A percentile compares a stretch with the other conserved stretches of the same genome.
phyloP scores from a whole-genome alignment of 192 early-diverging fungal species.

The Coemansia sp. region DNA sequence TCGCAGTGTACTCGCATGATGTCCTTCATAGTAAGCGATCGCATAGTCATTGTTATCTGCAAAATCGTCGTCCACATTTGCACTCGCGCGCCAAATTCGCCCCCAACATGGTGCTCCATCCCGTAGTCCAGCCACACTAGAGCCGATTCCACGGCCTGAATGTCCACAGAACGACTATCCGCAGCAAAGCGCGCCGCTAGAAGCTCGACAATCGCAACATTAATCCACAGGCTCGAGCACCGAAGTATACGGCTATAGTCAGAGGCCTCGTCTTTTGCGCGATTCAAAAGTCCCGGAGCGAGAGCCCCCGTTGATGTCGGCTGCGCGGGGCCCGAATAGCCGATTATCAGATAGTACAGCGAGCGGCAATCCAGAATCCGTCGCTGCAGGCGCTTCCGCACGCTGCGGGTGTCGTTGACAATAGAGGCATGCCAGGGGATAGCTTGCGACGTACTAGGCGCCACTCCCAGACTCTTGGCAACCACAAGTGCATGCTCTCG shows the following conservation, averaged over 20 bases:
- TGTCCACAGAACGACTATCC: not conserved
- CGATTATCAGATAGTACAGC: conserved; percentile 30
- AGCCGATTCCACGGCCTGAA: conserved; percentile 1
- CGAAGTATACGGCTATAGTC: not conserved
- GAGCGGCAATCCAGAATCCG: conserved; percentile 12
- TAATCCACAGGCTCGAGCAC: conserved; percentile 19
- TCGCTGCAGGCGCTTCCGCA: not conserved
- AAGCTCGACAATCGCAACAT: conserved; percentile 28
- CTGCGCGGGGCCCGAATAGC: conserved; percentile 13
- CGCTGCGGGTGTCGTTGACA: not conserved
- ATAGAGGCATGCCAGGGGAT: not conserved
- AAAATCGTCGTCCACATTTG: conserved; percentile 32
- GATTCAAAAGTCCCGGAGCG: not conserved
- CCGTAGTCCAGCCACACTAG: conserved; percentile 26
- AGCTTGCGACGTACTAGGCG: not conserved
- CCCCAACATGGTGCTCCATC: conserved; percentile 1
- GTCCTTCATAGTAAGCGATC: conserved; percentile 11
- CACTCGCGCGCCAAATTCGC: conserved; percentile 11
- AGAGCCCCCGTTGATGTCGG: conserved; percentile 15
- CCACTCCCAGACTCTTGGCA: conserved; percentile 3
- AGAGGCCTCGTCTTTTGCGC: not conserved
- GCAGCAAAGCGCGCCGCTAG: not conserved
- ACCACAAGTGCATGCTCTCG: conserved; percentile 10
- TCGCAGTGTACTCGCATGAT: conserved; percentile 16
- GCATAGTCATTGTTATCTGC: conserved; percentile 11